phyloP scores from a whole-genome alignment of 2,329 filamentous ascomycete genomes.

The Phaeophleospora eucalypticola region DNA sequence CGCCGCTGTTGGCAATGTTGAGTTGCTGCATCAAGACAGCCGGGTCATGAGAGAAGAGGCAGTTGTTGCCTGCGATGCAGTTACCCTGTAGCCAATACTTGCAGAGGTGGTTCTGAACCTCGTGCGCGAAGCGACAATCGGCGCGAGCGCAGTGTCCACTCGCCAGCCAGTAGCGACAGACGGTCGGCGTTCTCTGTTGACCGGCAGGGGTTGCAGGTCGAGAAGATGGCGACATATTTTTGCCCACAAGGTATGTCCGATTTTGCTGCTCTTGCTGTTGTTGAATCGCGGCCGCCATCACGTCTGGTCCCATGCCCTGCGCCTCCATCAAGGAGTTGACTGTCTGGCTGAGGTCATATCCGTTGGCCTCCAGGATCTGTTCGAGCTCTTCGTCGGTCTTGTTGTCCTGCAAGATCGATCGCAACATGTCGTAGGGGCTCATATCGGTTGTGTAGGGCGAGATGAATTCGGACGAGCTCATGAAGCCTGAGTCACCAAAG shows the following conservation, averaged over 20 bases:
- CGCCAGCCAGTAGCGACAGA: slow-evolving; percentile 96
- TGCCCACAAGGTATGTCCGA: slow-evolving; percentile 72
- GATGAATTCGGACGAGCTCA: slow-evolving; percentile 75
- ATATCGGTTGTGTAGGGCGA: slow-evolving; percentile 72
- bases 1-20: slow-evolving; percentile 58
- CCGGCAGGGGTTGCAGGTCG: slow-evolving; percentile 72
- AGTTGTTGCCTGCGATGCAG: slow-evolving; percentile 87
- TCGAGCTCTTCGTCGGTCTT: slow-evolving; percentile 93
- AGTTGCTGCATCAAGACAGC: slow-evolving; percentile 79
- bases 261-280: slow-evolving; percentile 42
- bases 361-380: slow-evolving; percentile 78
- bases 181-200: slow-evolving; percentile 76
- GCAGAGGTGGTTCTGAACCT: slow-evolving; percentile 93
- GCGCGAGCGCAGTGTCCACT: slow-evolving; percentile 93
- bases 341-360: slow-evolving; percentile 89
- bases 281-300: slow-evolving; percentile 24
- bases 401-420: slow-evolving; percentile 85
- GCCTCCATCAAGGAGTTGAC: slow-evolving; percentile 83
- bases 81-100: slow-evolving; percentile 99
- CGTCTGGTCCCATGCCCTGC: slow-evolving; percentile 49
- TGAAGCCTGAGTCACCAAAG: slow-evolving; percentile 67
- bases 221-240: slow-evolving; percentile 72
- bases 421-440: slow-evolving; percentile 96
- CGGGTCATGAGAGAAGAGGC: slow-evolving; percentile 96
- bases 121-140: slow-evolving; percentile 95